Percentiles rank a stretch among this genome's conserved stretches.
Evolutionary conservation across 306 rosid genomes (phyloP).

Genomic region (Chamaecrista fasciculata): DNA sequence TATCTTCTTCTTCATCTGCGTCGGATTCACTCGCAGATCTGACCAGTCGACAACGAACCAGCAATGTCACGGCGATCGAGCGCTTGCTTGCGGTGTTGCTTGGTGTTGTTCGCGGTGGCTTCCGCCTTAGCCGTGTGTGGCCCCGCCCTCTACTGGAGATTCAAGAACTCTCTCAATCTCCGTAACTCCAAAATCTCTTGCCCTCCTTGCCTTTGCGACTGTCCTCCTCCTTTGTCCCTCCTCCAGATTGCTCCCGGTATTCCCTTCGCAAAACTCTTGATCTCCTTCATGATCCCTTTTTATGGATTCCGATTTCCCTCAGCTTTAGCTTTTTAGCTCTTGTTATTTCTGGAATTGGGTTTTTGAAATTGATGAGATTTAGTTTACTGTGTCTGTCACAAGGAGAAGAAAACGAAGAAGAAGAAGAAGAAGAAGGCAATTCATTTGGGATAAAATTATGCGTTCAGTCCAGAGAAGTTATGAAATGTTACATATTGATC

Average conservation of each 20-base stretch:
- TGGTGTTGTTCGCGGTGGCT: slow-evolving; percentile 61
- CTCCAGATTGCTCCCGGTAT: slow-evolving; percentile 71
- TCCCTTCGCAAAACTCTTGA: too few species aligned
- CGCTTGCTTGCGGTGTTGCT: slow-evolving; percentile 58
- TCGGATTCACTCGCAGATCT: too few species aligned
- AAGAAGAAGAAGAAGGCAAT: too few species aligned
- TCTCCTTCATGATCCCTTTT: too few species aligned
- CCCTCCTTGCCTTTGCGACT: slow-evolving; percentile 62
- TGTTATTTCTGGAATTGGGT: background rate
- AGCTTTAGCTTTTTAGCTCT: background rate
- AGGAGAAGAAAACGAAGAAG: too few species aligned
- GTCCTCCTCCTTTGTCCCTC: slow-evolving; percentile 74
- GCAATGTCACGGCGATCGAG: slow-evolving; percentile 69
- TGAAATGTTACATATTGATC: too few species aligned
- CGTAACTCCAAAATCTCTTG: slow-evolving; percentile 48
- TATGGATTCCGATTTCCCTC: too few species aligned
- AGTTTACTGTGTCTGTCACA: too few species aligned
- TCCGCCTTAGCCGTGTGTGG: slow-evolving; percentile 71
- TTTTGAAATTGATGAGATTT: too few species aligned
- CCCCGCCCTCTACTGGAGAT: slow-evolving; percentile 71
- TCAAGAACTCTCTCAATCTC: slow-evolving; percentile 44
- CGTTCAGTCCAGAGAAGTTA: too few species aligned
- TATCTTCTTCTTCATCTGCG: too few species aligned
- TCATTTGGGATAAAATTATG: too few species aligned
- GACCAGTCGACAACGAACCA: slow-evolving; percentile 30